A percentile compares a stretch with the other conserved stretches of the same genome.
Conservation (phyloP, 345 rosid species). For the Pugionium dolabratum region DNA sequence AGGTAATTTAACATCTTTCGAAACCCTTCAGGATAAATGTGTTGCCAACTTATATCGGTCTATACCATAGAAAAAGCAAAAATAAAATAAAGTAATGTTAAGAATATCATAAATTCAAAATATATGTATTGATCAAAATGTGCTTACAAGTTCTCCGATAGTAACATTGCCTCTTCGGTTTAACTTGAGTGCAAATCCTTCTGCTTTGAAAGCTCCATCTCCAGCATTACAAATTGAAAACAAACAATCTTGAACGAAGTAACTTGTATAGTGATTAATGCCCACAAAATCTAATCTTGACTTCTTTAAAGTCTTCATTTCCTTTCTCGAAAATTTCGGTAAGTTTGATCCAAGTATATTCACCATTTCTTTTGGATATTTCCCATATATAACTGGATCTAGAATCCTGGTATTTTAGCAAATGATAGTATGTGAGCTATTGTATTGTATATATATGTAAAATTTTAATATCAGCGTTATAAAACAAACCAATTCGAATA, state of each 20-base stretch:
- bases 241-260: slow-evolving; percentile 61
- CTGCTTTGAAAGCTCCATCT: slow-evolving; percentile 49
- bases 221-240: slow-evolving; percentile 51
- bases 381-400: slow-evolving; percentile 59
- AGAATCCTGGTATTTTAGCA: slow-evolving; percentile 48
- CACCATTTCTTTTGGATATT: slow-evolving; percentile 59
- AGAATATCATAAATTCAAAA: too few relatives aligned
- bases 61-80: slow-evolving; percentile 28
- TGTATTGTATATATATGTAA: too few relatives aligned
- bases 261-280: slow-evolving; percentile 65
- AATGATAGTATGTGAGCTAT: background rate
- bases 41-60: slow-evolving; percentile 62
- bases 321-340: slow-evolving; percentile 53
- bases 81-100: background rate
- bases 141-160: slow-evolving; percentile 60
- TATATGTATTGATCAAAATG: background rate
- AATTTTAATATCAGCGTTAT: too few relatives aligned
- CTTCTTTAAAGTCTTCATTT: slow-evolving; percentile 43
- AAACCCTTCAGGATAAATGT: slow-evolving; percentile 53
- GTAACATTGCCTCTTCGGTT: slow-evolving; percentile 42
- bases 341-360: slow-evolving; percentile 49
- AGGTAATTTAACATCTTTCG: slow-evolving; percentile 49
- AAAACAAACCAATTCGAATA: slow-evolving; percentile 59
- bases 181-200: slow-evolving; percentile 48
- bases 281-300: slow-evolving; percentile 57